Evolutionary conservation across 176 grass and related monocot genomes (phyloP).

Genomic region (Ensete glaucum): DNA sequence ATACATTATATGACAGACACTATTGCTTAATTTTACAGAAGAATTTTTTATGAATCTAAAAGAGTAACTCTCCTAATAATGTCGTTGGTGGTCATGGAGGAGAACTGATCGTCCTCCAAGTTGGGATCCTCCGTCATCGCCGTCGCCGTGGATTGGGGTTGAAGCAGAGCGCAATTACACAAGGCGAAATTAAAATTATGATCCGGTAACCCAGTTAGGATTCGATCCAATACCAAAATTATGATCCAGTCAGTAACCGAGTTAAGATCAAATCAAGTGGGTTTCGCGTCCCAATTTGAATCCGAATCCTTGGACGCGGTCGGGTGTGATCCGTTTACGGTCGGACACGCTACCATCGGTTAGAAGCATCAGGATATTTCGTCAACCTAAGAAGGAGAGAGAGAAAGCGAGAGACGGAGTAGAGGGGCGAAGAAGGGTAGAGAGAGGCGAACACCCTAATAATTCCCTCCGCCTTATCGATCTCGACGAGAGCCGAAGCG

Average conservation of each 20-base stretch:
- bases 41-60: no score
- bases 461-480: not conserved
- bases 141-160: not conserved
- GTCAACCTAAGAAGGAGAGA: no score
- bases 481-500: not conserved
- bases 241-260: not conserved
- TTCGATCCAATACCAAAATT: not conserved
- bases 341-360: not conserved
- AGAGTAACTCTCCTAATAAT: slow-evolving; percentile 17
- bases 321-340: not conserved
- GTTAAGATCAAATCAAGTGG: no score
- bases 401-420: not conserved
- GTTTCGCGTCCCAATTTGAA: not conserved
- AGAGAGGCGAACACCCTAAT: not conserved
- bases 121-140: slow-evolving; percentile 21
- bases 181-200: not conserved
- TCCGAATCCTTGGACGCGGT: not conserved
- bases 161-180: no score
- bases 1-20: no score
- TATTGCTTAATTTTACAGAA: no score
- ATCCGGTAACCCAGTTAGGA: not conserved
- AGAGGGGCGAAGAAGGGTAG: not conserved
- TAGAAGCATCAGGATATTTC: not conserved
- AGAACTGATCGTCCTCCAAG: slow-evolving; percentile 59
- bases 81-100: slow-evolving; percentile 67